Evolutionary conservation across 768 basidiomycete species (phyloP), one percentile per base, ranked within the genome.

Genomic region (Termitomyces sp.): DNA sequence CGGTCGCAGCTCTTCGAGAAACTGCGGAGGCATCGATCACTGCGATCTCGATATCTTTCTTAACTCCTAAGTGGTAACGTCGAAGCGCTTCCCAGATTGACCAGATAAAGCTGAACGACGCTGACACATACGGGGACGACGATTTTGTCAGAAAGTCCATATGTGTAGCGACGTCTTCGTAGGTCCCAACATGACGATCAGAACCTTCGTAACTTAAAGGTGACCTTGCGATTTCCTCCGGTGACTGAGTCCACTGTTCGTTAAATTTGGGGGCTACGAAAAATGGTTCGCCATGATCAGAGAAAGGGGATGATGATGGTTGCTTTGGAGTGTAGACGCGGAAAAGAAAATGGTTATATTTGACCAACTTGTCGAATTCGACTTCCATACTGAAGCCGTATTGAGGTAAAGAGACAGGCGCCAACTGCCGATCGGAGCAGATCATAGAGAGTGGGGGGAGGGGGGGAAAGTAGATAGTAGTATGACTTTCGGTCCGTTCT

Each of bases 41-140:
- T 14, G 90, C 89, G 60, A 92, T 89, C 68, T 91, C 80, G 29
- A 92, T 73, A 56, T 88, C 83, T 59, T 89, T 87, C 68, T 92
- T 91, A 53, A 90, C 72, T 39, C 84, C 84, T 37, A 77, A 71
- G 63, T 85, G 82, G 65, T 88, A 89, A n/a, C 90, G 82, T 56
- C 87, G 76, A 22, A 87, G 77, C 4, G 88, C 90, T 67, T 92
- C 90, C 88, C 88, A 92, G 37, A 91, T 77, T 8, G 88, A 84
- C 90, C 90, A 92, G 37, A 79, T 81, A 62, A 91, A 88, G 72
- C 86, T 90, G 68, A 91, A 90, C 5, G 89, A 90, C 2, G 87
- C 80, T 3, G 89, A 87, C 44, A 91, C 79, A 59, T 82, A 91
- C 5, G 83, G 77, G 0, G 90, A 92, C 20, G 81, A 76, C 5